Evolutionary conservation across 73 alveolate genomes (phyloP).

Genomic region (Paramecium primaurelia): DNA sequence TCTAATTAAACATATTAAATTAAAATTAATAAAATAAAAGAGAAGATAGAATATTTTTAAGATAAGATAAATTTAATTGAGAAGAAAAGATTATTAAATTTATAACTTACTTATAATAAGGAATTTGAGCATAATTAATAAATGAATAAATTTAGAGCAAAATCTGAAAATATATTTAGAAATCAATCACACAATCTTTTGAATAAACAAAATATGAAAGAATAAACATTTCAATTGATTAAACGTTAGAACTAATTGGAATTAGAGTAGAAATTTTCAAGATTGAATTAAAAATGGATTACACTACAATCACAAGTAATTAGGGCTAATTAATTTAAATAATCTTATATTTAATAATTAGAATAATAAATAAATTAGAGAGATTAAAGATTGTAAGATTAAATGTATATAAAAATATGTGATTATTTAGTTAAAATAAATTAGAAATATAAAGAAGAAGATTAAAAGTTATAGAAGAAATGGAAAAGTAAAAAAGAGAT

Average conservation of each 20-base stretch:
- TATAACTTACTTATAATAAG: neutral
- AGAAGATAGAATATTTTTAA: neutral
- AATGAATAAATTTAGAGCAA: neutral
- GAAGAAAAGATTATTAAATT: neutral
- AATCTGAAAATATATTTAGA: neutral
- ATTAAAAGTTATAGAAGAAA: neutral
- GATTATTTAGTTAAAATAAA: neutral
- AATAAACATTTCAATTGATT: neutral
- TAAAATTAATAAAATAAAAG: neutral
- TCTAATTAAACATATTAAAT: neutral
- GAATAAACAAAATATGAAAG: neutral
- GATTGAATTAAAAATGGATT: neutral
- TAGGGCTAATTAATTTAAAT: neutral
- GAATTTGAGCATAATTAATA: neutral
- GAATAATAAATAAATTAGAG: neutral
- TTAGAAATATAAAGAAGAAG: neutral
- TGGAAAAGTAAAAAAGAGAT: slow-evolving; percentile 21
- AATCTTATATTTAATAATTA: neutral
- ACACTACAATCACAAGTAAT: neutral
- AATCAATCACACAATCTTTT: neutral
- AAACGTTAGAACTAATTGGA: neutral
- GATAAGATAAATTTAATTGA: neutral
- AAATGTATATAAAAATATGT: neutral
- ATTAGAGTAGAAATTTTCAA: neutral
- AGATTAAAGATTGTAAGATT: slow-evolving; percentile 31